A percentile compares a stretch with the other conserved stretches of the same genome.
These are phyloP conservation scores for Paxillus ammoniavirescens DNA, from an alignment of 768 basidiomycete species.

Conservation along the genomic window DNA sequence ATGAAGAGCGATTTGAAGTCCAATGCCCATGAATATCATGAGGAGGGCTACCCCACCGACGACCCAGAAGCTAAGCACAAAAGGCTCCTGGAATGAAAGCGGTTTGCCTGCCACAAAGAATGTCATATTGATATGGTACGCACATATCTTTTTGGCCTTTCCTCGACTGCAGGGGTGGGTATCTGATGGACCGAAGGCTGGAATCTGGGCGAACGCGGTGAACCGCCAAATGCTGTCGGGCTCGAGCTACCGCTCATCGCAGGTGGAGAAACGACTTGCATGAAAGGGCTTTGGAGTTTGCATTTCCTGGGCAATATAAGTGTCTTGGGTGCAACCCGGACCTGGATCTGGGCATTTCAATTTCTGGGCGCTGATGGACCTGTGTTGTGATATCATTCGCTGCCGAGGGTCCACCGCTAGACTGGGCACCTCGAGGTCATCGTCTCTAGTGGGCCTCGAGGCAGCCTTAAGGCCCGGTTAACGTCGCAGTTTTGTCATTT, in stretches of 20 bases:
- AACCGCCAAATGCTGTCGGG: not conserved
- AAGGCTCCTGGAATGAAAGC: conserved; percentile 23
- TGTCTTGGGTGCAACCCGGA: too few relatives aligned
- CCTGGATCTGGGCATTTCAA: too few relatives aligned
- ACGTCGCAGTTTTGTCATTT: too few relatives aligned
- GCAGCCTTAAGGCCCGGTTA: not conserved
- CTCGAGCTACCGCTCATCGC: not conserved
- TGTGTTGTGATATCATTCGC: too few relatives aligned
- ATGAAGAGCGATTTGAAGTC: conserved; percentile 43
- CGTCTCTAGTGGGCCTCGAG: not conserved
- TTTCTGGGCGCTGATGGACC: too few relatives aligned
- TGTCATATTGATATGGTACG: conserved; percentile 10
- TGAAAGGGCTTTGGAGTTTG: not conserved
- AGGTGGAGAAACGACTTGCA: not conserved
- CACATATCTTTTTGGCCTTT: conserved; percentile 45
- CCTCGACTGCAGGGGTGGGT: conserved; percentile 39
- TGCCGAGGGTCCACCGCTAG: not conserved
- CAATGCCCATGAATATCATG: conserved; percentile 48
- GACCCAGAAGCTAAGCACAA: conserved; percentile 37
- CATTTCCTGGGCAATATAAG: too few relatives aligned
- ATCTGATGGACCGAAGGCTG: conserved; percentile 48
- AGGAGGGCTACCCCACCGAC: conserved; percentile 38
- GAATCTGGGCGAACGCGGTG: conserved; percentile 34
- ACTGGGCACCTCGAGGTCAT: not conserved
- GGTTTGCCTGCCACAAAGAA: not conserved